Base-by-base conservation (phyloP, 2,329 filamentous ascomycete genomes). In the Colletotrichum neosansevieriae region DNA sequence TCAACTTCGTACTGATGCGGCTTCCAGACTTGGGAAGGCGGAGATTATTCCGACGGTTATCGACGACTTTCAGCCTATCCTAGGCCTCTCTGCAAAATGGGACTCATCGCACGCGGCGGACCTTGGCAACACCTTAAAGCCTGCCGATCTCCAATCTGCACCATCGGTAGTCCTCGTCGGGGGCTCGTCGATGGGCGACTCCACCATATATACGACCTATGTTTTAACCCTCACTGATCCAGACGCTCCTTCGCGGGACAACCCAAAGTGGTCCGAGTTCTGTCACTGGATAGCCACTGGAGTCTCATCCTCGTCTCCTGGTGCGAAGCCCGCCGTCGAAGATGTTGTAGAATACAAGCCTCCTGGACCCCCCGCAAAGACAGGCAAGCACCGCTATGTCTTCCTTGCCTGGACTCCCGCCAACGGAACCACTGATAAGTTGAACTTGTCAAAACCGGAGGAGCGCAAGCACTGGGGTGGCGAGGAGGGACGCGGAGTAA, bases 221-320 rank as follows among this genome's bases (percentile, higher is more conserved):
- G 73, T 75, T 6, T 67, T 81, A 54, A 72, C 76, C 4, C 71
- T 83, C 6, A 82, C 79, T 4, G 82, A 83, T 71, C 82, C 82
- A 0, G 81, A 84, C 60, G 82, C 81, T 1, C 80, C 80, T 0
- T 81, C 80, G 0, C 77, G 80, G 4, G 74, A 80, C 45, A 73
- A 83, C 62, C 81, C 81, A 3, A 78, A 80, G 63, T 83, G 80
- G 80, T 78, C 80, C 6, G 82, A 84, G 74, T 77, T 82, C 73
- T 84, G 81, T 69, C 82, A 84, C 72, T 83, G 81, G 80, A 79
- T 84, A 53, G 78, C 79, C 3, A 78, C 78, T 0, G 76, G 76
- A 21, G 40, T 62, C 7, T 72, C 73, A 1, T 66, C 73, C 1
- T 70, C 71, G 3, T 72, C 71, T 10, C 42, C 38, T 6, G 63